These are phyloP conservation scores for Schoenoplectus tabernaemontani DNA, from an alignment of 202 grass and related monocot genomes.

Conservation along the genomic window DNA sequence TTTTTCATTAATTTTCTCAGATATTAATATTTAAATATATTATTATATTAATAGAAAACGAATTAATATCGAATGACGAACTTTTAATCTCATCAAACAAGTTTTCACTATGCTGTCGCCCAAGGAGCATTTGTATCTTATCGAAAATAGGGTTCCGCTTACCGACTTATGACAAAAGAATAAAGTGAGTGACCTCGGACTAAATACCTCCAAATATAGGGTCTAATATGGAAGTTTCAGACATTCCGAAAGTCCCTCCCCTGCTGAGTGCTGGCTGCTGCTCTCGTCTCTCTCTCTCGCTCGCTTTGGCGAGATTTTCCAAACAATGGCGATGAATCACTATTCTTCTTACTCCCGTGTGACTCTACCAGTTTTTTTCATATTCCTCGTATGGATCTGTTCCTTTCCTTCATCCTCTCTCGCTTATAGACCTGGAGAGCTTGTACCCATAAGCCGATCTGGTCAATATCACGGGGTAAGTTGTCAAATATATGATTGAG, in stretches of 20 bases:
- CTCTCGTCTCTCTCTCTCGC: background rate
- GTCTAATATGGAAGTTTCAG: background rate
- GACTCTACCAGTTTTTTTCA: background rate
- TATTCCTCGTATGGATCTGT: slow-evolving; percentile 15
- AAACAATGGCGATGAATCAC: slow-evolving; percentile 14
- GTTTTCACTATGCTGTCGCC: no score
- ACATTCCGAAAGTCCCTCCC: background rate
- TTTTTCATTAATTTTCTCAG: no score
- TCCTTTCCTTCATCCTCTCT: slow-evolving; percentile 10
- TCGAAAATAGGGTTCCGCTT: no score
- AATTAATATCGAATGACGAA: no score
- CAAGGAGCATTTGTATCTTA: no score
- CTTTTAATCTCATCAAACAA: no score
- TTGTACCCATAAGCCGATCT: slow-evolving; percentile 67
- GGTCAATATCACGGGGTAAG: slow-evolving; percentile 81
- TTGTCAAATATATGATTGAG: background rate
- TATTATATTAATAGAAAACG: no score
- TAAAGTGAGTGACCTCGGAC: no score
- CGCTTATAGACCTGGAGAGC: slow-evolving; percentile 58
- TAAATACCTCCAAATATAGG: background rate
- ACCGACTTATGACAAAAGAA: no score
- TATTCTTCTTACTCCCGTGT: background rate
- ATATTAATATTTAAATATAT: no score
- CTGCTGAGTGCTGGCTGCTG: background rate
- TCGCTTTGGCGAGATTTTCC: background rate